Base-by-base conservation (phyloP, 169 alveolate genomes). In the Babesia bovis region DNA sequence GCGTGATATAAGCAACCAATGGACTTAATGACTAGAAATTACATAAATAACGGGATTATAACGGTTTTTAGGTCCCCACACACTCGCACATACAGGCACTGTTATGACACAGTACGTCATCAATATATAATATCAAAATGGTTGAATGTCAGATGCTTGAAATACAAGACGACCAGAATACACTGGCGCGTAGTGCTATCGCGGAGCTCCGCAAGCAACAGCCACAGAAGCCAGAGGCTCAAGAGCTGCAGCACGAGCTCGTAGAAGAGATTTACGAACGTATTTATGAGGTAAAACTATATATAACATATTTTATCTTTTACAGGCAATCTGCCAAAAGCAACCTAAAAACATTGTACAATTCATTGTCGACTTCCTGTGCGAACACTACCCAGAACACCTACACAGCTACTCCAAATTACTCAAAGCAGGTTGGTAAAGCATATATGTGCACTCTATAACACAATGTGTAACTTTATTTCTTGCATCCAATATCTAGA, bases 351-450 rank as follows among this genome's bases (percentile, higher is more conserved):
- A 87, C 60, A 69, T 87, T 26, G 78, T 87, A 60, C 75, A 87
- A 53, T 87, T 87, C 72, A 78, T 87, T 30, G 85, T 87, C 28
- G 93, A 87, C 68, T 87, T 87, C 78, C 84, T 87, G 56, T 87
- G 93, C 70, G 82, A 83, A 56, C 83, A 87, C 55, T 87, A 87
- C 84, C 93, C 93, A 21, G 83, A 87, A 35, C 93, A 87, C 67
- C 70, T 87, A 42, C 90, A 83, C 63, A 90, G 93, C 15, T 87
- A 78, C 71, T 65, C 82, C 68, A 82, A 83, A 60, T 59, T 87
- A 52, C 78, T 90, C 91, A 87, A 84, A 30, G 77, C 90, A 50
- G 93, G 93, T 87, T 59, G 35, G 49, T n/a, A 1, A 28, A 0
- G 12, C 1, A 1, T 10, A 21, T 3, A 63, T 30, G 5, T 7